These are phyloP conservation scores for Diaporthe helianthi DNA, from an alignment of 2,329 filamentous ascomycete genomes.

Conservation along the genomic window DNA sequence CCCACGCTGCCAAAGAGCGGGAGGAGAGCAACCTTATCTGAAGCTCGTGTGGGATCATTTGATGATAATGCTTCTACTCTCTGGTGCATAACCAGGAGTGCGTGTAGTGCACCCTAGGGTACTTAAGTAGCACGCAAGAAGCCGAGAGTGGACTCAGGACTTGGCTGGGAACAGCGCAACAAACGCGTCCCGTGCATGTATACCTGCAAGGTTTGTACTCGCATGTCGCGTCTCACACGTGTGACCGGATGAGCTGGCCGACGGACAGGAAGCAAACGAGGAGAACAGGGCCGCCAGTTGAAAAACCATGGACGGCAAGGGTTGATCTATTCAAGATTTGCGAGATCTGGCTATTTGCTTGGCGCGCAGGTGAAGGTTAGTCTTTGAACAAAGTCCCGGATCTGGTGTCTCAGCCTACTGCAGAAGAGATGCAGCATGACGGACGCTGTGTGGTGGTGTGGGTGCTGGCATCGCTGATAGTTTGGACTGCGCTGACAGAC, in stretches of 20 bases:
- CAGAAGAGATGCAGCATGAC: not conserved
- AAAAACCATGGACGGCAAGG: not conserved
- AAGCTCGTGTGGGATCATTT: not conserved
- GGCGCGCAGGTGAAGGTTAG: not conserved
- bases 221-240: not conserved
- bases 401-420: not conserved
- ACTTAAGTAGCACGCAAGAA: not conserved
- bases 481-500: not conserved
- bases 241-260: not conserved
- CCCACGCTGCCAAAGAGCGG: not conserved
- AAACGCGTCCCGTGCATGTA: not conserved
- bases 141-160: not conserved
- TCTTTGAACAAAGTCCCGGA: not conserved
- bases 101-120: not conserved
- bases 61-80: not conserved
- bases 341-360: conserved; percentile 24
- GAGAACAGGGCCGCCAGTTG: not conserved
- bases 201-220: not conserved
- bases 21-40: not conserved
- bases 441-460: not conserved
- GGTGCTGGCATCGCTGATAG: not conserved
- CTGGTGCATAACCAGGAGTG: not conserved
- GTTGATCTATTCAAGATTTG: conserved; percentile 13
- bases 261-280: not conserved
- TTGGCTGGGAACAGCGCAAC: not conserved